Evolutionary conservation across 345 rosid genomes (phyloP).

Genomic region (Trapa incisa): DNA sequence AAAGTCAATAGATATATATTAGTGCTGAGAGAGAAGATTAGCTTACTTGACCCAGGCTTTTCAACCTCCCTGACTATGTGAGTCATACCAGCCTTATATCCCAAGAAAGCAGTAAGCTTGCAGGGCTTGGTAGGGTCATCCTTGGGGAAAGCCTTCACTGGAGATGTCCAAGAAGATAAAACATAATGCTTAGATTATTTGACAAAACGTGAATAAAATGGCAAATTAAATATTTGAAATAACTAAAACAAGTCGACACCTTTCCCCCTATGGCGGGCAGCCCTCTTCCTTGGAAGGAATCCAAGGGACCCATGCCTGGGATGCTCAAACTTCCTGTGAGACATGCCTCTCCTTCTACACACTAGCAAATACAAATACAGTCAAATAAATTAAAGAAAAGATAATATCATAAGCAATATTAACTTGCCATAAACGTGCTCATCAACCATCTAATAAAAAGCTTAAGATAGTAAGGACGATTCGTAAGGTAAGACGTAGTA

Average conservation of each 20-base stretch:
- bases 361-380: not conserved
- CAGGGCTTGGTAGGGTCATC: slow-evolving; percentile 68
- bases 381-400: not conserved
- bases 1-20: no score
- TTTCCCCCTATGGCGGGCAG: slow-evolving; percentile 80
- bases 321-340: slow-evolving; percentile 94
- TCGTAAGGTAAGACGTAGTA: no score
- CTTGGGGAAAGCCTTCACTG: slow-evolving; percentile 91
- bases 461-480: no score
- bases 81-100: slow-evolving; percentile 90
- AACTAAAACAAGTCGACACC: slow-evolving; percentile 20
- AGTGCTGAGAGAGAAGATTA: not conserved
- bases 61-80: slow-evolving; percentile 85
- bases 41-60: slow-evolving; percentile 80
- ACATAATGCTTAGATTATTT: not conserved
- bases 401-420: not conserved
- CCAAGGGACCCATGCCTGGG: slow-evolving; percentile 98
- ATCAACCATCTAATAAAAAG: no score
- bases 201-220: not conserved
- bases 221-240: not conserved
- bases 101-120: slow-evolving; percentile 73
- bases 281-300: slow-evolving; percentile 82
- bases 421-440: not conserved
- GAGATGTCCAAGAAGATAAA: slow-evolving; percentile 1
- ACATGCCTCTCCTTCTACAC: slow-evolving; percentile 36